These are phyloP conservation scores for Aspergillus brunneoviolaceus DNA, from an alignment of 2,329 filamentous ascomycete genomes.

Conservation along the genomic window DNA sequence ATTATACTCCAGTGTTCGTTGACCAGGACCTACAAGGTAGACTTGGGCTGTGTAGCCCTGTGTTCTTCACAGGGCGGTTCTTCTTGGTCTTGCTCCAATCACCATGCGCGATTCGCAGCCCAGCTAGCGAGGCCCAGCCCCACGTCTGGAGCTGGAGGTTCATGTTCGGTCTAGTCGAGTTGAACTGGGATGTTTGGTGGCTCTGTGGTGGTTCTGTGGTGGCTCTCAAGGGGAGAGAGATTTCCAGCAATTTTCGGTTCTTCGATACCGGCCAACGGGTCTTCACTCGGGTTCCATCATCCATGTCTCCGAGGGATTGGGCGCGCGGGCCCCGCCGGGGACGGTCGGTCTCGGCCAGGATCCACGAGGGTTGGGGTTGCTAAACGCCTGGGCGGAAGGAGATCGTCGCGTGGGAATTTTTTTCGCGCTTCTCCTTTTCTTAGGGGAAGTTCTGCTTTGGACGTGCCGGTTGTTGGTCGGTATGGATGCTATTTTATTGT, in stretches of 20 bases:
- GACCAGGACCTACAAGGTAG: too few species aligned
- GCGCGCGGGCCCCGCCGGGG: neutral
- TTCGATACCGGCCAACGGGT: neutral
- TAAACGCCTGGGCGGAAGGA: neutral
- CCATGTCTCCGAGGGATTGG: neutral
- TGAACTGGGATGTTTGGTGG: neutral
- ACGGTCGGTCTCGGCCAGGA: neutral
- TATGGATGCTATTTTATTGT: too few species aligned
- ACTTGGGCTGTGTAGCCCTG: too few species aligned
- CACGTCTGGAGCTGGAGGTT: neutral
- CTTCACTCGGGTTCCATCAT: neutral
- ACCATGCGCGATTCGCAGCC: neutral
- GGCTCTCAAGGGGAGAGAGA: too few species aligned
- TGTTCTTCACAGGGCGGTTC: too few species aligned
- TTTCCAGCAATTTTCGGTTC: neutral
- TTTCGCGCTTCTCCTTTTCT: too few species aligned
- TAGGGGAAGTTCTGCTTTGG: neutral
- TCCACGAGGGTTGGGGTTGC: neutral
- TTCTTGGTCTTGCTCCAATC: neutral
- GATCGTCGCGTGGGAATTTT: too few species aligned
- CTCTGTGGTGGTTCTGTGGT: too few species aligned
- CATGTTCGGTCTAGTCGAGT: too few species aligned
- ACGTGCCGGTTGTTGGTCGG: neutral
- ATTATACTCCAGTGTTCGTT: too few species aligned
- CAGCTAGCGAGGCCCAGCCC: neutral